Evolutionary conservation across 345 rosid genomes (phyloP).

Genomic region (Zanthoxylum bungeanum): DNA sequence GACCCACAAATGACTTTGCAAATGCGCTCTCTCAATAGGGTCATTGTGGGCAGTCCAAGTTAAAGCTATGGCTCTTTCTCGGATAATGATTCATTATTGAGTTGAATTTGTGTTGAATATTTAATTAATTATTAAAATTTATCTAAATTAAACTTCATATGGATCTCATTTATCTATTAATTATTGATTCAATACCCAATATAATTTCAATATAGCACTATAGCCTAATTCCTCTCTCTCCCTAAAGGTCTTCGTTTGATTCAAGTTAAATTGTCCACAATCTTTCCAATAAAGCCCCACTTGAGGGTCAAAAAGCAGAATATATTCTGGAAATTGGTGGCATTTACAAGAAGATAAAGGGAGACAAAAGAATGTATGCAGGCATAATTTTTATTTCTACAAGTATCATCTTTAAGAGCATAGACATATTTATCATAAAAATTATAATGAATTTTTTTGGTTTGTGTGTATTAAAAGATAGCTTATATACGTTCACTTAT

Average conservation of each 20-base stretch:
- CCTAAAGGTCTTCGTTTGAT: neutral
- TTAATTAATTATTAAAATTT: too few species aligned
- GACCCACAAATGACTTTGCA: too few species aligned
- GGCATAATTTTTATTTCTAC: constrained; percentile 17
- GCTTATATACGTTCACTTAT: neutral
- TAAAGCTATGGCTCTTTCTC: too few species aligned
- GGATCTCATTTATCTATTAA: too few species aligned
- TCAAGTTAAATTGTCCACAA: constrained; percentile 14
- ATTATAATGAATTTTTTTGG: constrained; percentile 21
- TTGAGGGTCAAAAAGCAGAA: constrained; percentile 1
- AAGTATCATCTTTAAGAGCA: constrained; percentile 26
- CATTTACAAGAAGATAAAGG: constrained; percentile 27
- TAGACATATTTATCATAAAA: constrained; percentile 25
- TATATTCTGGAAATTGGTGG: constrained; percentile 26
- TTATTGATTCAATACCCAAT: too few species aligned
- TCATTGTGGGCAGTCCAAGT: constrained; percentile 38
- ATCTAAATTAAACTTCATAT: too few species aligned
- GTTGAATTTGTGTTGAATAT: too few species aligned
- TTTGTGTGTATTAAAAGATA: constrained; percentile 3
- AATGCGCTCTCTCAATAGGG: constrained; percentile 27
- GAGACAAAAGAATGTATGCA: constrained; percentile 18
- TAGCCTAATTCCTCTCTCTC: constrained; percentile 3
- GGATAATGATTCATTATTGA: too few species aligned
- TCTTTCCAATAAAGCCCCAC: constrained; percentile 32
- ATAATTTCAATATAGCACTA: too few species aligned